Percentiles rank a stretch among this genome's conserved stretches.
These are phyloP conservation scores for Rutidosis leptorrhynchoides DNA, from an alignment of 129 eudicot species.

Conservation along the genomic window DNA sequence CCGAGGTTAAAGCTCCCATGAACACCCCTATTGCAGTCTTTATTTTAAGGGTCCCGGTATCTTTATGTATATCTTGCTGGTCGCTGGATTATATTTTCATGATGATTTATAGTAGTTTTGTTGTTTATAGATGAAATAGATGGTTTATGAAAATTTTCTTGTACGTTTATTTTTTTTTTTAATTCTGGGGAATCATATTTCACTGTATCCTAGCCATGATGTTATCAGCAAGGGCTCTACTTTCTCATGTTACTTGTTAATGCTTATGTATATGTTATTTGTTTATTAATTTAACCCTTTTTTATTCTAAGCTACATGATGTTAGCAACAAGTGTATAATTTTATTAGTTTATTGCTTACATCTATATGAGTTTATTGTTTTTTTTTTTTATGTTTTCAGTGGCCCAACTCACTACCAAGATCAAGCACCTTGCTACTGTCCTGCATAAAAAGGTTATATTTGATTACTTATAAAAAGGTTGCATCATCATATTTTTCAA, in stretches of 20 bases:
- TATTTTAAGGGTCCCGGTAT: not conserved
- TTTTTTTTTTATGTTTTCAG: constrained; percentile 42
- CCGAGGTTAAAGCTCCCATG: not conserved
- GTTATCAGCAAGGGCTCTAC: not conserved
- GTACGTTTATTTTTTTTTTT: not conserved
- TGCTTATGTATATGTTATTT: not conserved
- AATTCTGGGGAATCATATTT: not conserved
- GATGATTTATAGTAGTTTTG: not conserved
- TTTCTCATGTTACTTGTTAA: not conserved
- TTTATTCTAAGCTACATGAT: not conserved
- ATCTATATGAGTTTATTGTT: not conserved
- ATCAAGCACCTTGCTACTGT: constrained; percentile 68
- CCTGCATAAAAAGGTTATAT: constrained; percentile 88
- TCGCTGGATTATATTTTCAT: not conserved
- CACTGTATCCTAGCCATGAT: not conserved
- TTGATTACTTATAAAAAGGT: too few species aligned
- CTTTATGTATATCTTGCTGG: not conserved
- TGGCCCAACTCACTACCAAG: constrained; percentile 88
- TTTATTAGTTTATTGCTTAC: not conserved
- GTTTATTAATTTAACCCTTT: not conserved
- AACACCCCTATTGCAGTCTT: not conserved
- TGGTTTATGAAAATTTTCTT: not conserved
- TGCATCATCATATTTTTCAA: not conserved
- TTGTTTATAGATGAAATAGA: not conserved
- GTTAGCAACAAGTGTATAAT: not conserved